Percentiles rank a stretch among this genome's conserved stretches.
Evolutionary conservation across 1,284 basidiomycete genomes (phyloP).

Genomic region (Papiliotrema flavescens): DNA sequence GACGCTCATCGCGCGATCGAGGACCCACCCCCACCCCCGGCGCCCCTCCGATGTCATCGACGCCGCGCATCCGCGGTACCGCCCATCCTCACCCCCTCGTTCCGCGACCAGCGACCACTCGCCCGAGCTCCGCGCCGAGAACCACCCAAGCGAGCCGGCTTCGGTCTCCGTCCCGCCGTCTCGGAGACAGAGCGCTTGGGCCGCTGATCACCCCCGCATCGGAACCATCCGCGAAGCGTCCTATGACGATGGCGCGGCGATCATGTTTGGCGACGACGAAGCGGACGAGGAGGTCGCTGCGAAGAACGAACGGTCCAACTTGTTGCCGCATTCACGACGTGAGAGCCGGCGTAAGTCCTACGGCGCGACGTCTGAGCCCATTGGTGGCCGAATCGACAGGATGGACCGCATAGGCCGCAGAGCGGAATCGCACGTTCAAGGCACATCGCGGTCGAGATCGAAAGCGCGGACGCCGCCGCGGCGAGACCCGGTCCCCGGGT

Average conservation of each 20-base stretch:
- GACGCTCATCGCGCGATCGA: conserved; percentile 40
- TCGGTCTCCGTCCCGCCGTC: not conserved
- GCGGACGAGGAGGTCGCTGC: conserved; percentile 8
- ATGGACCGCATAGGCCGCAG: conserved; percentile 4
- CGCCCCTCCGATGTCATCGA: conserved; percentile 16
- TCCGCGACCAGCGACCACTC: not conserved
- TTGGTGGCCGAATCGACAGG: conserved; percentile 6
- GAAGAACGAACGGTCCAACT: conserved; percentile 7
- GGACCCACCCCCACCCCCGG: conserved; percentile 26
- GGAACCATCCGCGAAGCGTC: conserved; percentile 30
- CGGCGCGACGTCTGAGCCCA: conserved; percentile 22
- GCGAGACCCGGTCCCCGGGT: conserved; percentile 4
- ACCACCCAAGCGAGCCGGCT: not conserved
- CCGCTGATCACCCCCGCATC: conserved; percentile 11
- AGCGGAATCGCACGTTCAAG: conserved; percentile 6
- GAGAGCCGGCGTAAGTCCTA: conserved; percentile 15
- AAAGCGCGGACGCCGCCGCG: conserved; percentile 39
- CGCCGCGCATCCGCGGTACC: conserved; percentile 4
- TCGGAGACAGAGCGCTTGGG: not conserved
- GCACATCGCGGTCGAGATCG: conserved; percentile 29
- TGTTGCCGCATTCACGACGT: conserved; percentile 11
- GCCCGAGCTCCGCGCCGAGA: not conserved
- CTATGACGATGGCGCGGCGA: conserved; percentile 26
- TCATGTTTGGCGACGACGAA: conserved; percentile 31
- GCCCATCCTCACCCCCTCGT: not conserved